These are phyloP conservation scores for Neodidymelliopsis sp. DNA, from an alignment of 2,329 filamentous ascomycete genomes.

Conservation along the genomic window DNA sequence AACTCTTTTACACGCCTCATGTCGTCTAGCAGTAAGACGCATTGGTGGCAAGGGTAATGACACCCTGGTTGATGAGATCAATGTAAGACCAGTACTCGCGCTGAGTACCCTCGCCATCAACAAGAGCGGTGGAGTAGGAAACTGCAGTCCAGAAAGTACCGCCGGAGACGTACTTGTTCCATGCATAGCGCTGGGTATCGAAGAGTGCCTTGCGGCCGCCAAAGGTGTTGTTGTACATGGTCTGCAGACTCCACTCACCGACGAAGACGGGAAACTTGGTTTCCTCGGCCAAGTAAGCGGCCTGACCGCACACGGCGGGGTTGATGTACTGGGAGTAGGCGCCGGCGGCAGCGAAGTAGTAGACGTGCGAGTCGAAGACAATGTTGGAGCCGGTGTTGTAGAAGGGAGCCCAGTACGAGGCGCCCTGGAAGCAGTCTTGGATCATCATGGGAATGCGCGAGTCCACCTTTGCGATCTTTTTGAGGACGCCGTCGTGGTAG, in stretches of 20 bases:
- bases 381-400: slow-evolving; percentile 5
- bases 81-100: slow-evolving; percentile 20
- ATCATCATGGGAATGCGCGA: slow-evolving; percentile 22
- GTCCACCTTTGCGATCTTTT: slow-evolving; percentile 24
- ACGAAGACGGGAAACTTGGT: slow-evolving; percentile 15
- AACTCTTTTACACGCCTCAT: no score
- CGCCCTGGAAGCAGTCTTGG: slow-evolving; percentile 22
- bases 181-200: slow-evolving; percentile 14
- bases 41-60: slow-evolving; percentile 11
- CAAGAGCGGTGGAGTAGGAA: neutral
- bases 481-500: slow-evolving; percentile 36
- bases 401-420: slow-evolving; percentile 24
- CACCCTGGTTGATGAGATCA: slow-evolving; percentile 16
- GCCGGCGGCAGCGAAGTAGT: slow-evolving; percentile 11
- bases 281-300: neutral
- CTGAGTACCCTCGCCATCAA: slow-evolving; percentile 19
- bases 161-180: slow-evolving; percentile 12
- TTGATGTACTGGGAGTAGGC: slow-evolving; percentile 6
- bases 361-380: slow-evolving; percentile 11
- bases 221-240: slow-evolving; percentile 15
- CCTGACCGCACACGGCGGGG: slow-evolving; percentile 5
- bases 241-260: slow-evolving; percentile 18
- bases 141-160: slow-evolving; percentile 13
- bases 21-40: slow-evolving; percentile 8
- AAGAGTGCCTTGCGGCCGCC: slow-evolving; percentile 6